Percentiles rank a stretch among this genome's conserved stretches.
These are phyloP conservation scores for Bonnemaisonia californica DNA, from an alignment of 31 red algal species.

Conservation along the genomic window DNA sequence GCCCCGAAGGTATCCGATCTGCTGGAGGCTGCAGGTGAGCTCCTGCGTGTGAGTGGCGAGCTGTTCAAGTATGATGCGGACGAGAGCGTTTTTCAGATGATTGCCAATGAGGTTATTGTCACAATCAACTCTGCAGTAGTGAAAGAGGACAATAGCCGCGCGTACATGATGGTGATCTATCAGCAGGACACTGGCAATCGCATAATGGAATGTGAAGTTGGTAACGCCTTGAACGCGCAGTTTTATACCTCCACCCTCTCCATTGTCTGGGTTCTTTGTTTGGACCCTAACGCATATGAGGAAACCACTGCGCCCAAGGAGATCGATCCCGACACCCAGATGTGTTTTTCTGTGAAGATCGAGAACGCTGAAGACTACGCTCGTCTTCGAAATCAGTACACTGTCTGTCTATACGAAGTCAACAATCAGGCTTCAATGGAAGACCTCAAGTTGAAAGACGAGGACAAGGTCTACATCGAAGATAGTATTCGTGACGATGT, in stretches of 20 bases:
- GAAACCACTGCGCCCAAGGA: background rate
- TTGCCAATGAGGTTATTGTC: slow-evolving; percentile 35
- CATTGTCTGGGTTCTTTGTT: slow-evolving; percentile 67
- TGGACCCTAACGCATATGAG: slow-evolving; percentile 24
- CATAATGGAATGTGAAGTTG: slow-evolving; percentile 59
- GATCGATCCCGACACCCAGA: slow-evolving; percentile 18
- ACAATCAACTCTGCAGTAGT: slow-evolving; percentile 65
- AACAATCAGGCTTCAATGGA: slow-evolving; percentile 60
- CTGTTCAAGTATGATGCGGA: slow-evolving; percentile 57
- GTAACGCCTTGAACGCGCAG: slow-evolving; percentile 59
- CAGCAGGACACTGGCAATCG: slow-evolving; percentile 30
- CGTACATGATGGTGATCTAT: slow-evolving; percentile 59
- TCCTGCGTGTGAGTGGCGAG: slow-evolving; percentile 37
- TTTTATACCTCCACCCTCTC: slow-evolving; percentile 57
- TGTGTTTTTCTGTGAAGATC: slow-evolving; percentile 66
- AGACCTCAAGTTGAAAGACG: slow-evolving; percentile 63
- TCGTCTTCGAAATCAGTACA: slow-evolving; percentile 54
- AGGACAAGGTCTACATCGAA: slow-evolving; percentile 62
- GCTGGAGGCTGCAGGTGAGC: slow-evolving; percentile 48
- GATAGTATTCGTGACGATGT: slow-evolving; percentile 75
- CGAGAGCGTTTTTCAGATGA: slow-evolving; percentile 28
- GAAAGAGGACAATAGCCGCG: slow-evolving; percentile 64
- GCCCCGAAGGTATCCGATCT: slow-evolving; percentile 21
- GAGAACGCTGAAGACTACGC: slow-evolving; percentile 55
- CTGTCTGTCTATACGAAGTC: slow-evolving; percentile 73